Conservation (phyloP, 805 yeast genomes). For the Myxozyma monticola region DNA sequence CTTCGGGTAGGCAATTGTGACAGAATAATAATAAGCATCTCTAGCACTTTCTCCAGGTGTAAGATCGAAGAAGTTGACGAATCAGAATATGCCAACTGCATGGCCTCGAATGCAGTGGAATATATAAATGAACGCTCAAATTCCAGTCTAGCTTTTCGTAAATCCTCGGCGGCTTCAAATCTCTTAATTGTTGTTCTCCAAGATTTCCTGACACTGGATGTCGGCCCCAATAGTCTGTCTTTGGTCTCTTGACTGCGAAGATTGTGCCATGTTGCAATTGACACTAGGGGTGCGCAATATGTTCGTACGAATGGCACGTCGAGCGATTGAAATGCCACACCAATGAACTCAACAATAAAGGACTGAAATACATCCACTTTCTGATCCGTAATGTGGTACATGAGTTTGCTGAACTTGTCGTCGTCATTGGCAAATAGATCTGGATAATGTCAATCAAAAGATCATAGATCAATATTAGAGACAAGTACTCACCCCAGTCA, state of each 20-base stretch:
- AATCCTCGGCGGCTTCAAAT: conserved; percentile 28
- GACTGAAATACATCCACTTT: too few relatives aligned
- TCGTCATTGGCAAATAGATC: conserved; percentile 30
- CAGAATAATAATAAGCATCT: conserved; percentile 37
- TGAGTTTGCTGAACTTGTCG: conserved; percentile 30
- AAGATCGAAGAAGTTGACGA: too few relatives aligned
- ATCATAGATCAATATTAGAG: not conserved
- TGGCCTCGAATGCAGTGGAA: conserved; percentile 17
- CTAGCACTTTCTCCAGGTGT: too few relatives aligned
- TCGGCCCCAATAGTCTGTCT: conserved; percentile 28
- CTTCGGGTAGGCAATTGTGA: conserved; percentile 48
- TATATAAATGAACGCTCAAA: conserved; percentile 38
- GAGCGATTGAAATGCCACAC: conserved; percentile 33
- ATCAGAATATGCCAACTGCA: conserved; percentile 3
- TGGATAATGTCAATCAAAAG: not conserved
- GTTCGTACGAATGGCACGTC: conserved; percentile 31
- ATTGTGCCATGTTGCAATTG: conserved; percentile 41
- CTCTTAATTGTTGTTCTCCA: conserved; percentile 34
- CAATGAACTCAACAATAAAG: conserved; percentile 38
- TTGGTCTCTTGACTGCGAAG: conserved; percentile 29
- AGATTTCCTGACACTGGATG: conserved; percentile 30
- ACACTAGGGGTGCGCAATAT: conserved; percentile 39
- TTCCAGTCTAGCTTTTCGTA: conserved; percentile 26
- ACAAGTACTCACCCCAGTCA: conserved; percentile 15
- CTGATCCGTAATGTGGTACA: too few relatives aligned